phyloP scores from a whole-genome alignment of 495 filamentous ascomycete species.

The Neurospora sp. region DNA sequence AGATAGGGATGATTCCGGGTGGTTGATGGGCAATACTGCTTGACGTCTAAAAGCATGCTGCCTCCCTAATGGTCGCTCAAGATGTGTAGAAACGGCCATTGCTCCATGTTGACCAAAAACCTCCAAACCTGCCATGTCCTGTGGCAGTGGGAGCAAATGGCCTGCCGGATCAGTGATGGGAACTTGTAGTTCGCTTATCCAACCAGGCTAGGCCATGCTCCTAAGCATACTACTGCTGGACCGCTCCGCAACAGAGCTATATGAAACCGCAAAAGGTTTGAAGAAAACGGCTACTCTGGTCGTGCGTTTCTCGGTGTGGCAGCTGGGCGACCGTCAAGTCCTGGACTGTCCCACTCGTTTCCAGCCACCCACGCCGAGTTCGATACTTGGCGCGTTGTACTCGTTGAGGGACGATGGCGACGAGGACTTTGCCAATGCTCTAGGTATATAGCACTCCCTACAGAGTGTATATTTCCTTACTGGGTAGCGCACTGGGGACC shows the following conservation, averaged over 20 bases:
- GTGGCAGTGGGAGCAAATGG: background rate
- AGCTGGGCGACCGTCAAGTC: background rate
- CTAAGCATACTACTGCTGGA: background rate
- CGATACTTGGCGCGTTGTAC: background rate
- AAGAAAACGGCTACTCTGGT: background rate
- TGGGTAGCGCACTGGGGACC: slow-evolving; percentile 76
- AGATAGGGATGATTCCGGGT: background rate
- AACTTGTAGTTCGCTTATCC: background rate
- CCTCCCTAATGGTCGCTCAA: background rate
- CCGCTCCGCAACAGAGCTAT: background rate
- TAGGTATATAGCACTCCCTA: slow-evolving; percentile 3
- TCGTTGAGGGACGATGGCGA: background rate
- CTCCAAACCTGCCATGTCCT: background rate
- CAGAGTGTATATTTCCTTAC: slow-evolving; percentile 38
- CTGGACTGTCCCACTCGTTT: background rate
- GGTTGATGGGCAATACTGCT: background rate
- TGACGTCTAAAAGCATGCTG: background rate
- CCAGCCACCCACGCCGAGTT: background rate
- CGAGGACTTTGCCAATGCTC: background rate
- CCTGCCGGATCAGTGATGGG: background rate
- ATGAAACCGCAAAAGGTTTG: background rate
- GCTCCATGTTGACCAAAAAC: background rate
- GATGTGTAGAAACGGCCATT: background rate
- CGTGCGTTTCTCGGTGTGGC: background rate
- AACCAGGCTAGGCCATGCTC: background rate